These are phyloP conservation scores for Avena atlantica DNA, from an alignment of 176 grass and related monocot genomes.

Conservation along the genomic window DNA sequence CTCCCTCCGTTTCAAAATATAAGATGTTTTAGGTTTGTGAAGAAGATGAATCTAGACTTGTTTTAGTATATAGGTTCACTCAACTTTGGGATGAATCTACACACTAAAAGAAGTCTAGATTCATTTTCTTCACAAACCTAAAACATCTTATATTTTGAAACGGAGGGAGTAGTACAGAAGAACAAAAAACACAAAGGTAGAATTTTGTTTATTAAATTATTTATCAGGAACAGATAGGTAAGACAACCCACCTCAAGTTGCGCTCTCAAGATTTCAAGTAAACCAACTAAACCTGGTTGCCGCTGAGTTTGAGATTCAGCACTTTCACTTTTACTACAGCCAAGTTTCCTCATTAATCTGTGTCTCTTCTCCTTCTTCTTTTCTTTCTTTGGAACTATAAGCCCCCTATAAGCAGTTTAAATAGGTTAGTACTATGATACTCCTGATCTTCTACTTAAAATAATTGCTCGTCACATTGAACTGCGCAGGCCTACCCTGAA, in stretches of 20 bases:
- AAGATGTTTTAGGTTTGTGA: too few relatives aligned
- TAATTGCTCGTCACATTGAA: slow-evolving; percentile 1
- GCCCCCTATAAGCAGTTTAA: slow-evolving; percentile 60
- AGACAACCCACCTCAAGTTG: slow-evolving; percentile 82
- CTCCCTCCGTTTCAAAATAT: too few relatives aligned
- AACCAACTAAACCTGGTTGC: slow-evolving; percentile 86
- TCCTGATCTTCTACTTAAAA: slow-evolving; percentile 20
- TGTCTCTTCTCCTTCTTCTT: slow-evolving; percentile 93
- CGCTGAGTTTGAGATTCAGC: slow-evolving; percentile 55
- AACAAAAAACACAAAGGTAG: slow-evolving; percentile 20
- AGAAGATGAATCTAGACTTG: too few relatives aligned
- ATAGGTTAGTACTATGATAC: slow-evolving; percentile 39
- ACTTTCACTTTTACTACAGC: slow-evolving; percentile 88
- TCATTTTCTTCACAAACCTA: too few relatives aligned
- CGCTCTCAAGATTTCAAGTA: slow-evolving; percentile 90
- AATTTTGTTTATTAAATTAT: neutral
- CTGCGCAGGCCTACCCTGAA: slow-evolving; percentile 72
- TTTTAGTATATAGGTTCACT: too few relatives aligned
- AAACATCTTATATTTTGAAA: too few relatives aligned
- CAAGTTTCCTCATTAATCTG: slow-evolving; percentile 90
- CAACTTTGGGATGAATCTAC: too few relatives aligned
- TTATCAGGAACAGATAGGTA: slow-evolving; percentile 40
- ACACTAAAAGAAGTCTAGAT: too few relatives aligned
- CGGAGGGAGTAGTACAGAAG: neutral
- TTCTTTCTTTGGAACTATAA: slow-evolving; percentile 96